Percentiles rank a stretch among this genome's conserved stretches.
Conservation (phyloP, 805 yeast genomes). For the Starmerella floris region DNA sequence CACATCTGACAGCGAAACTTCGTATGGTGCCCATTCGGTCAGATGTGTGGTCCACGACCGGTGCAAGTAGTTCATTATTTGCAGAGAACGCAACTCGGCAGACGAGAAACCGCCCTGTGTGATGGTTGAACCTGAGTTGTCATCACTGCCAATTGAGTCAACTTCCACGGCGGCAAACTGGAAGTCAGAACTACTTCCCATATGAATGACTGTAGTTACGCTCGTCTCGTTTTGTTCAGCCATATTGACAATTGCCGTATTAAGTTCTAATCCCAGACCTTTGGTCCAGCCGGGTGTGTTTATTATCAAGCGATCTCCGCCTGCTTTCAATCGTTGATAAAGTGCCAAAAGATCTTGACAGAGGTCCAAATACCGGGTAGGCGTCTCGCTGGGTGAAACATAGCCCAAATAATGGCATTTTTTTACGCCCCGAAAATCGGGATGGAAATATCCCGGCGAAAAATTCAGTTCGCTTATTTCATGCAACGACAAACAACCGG, state of each 20-base stretch:
- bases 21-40: constrained; percentile 26
- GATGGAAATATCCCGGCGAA: constrained; percentile 31
- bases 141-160: constrained; percentile 1
- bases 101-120: constrained; percentile 16
- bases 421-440: constrained; percentile 19
- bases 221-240: constrained; percentile 31
- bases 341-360: constrained; percentile 32
- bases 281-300: constrained; percentile 89
- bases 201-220: constrained; percentile 38
- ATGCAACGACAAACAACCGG: constrained; percentile 54
- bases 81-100: constrained; percentile 21
- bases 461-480: constrained; percentile 26
- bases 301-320: constrained; percentile 34
- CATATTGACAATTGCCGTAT: constrained; percentile 32
- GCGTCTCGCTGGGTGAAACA: constrained; percentile 53
- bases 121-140: constrained; percentile 26
- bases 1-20: constrained; percentile 17
- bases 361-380: constrained; percentile 39
- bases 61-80: constrained; percentile 25
- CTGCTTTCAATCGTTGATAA: constrained; percentile 16
- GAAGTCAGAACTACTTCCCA: constrained; percentile 33
- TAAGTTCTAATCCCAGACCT: constrained; percentile 64
- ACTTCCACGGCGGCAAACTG: constrained; percentile 12
- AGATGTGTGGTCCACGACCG: constrained; percentile 23
- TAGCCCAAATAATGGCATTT: constrained; percentile 44